Evolutionary conservation across 1,139 yeast species (phyloP).

Genomic region (Zygosaccharomyces sapae): DNA sequence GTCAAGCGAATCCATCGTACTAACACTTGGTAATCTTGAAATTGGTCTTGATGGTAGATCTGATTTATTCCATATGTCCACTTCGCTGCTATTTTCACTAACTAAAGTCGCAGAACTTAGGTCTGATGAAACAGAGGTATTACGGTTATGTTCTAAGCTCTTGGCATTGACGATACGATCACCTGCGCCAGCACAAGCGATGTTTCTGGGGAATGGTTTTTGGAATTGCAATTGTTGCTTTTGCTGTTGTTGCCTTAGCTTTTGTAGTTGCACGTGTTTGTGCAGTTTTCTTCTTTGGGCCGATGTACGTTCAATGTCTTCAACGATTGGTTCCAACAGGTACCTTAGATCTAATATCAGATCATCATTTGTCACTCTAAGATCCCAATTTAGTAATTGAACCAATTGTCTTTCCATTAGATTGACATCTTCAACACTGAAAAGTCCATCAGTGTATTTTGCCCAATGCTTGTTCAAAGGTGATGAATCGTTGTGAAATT

Average conservation of each 20-base stretch:
- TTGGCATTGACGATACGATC: slow-evolving; percentile 4
- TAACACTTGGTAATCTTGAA: slow-evolving; percentile 4
- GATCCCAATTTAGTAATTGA: slow-evolving; percentile 66
- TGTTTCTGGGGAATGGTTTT: not conserved
- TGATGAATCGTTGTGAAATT: slow-evolving; percentile 71
- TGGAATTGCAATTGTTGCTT: slow-evolving; percentile 5
- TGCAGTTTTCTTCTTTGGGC: slow-evolving; percentile 21
- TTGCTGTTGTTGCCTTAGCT: slow-evolving; percentile 9
- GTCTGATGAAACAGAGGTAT: slow-evolving; percentile 25
- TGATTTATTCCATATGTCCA: slow-evolving; percentile 10
- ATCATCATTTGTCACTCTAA: slow-evolving; percentile 53
- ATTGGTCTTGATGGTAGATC: not conserved
- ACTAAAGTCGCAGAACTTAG: slow-evolving; percentile 24
- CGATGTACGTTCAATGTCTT: slow-evolving; percentile 45
- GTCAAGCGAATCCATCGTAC: slow-evolving; percentile 5
- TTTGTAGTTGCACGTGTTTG: slow-evolving; percentile 10
- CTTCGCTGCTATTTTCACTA: slow-evolving; percentile 6
- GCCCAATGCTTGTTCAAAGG: slow-evolving; percentile 80
- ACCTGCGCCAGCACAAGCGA: slow-evolving; percentile 9
- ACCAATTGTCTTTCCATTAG: slow-evolving; percentile 76
- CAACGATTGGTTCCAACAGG: slow-evolving; percentile 61
- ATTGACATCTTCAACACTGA: slow-evolving; percentile 63
- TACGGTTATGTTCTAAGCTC: slow-evolving; percentile 19
- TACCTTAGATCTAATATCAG: slow-evolving; percentile 46
- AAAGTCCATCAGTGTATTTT: slow-evolving; percentile 67